phyloP scores from a whole-genome alignment of 2,329 filamentous ascomycete species.

The Aspergillus sp. region DNA sequence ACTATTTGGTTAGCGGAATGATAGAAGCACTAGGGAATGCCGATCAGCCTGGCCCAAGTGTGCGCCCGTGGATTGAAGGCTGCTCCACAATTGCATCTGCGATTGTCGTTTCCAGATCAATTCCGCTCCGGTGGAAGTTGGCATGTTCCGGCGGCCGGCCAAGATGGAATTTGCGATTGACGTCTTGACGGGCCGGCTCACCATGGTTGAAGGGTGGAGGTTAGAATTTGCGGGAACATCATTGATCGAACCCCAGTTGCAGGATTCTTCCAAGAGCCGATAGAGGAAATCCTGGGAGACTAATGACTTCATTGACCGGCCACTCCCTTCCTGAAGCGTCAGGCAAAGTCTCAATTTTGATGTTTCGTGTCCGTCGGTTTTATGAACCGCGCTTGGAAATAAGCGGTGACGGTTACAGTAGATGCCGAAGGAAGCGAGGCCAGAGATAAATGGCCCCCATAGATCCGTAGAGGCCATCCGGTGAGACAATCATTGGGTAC shows the following conservation, averaged over 20 bases:
- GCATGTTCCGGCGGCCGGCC: neutral
- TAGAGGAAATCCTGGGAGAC: neutral
- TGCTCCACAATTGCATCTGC: neutral
- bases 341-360: neutral
- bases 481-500: neutral
- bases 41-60: neutral
- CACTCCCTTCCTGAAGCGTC: neutral
- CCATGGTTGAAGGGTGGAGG: neutral
- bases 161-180: neutral
- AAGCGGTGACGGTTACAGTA: neutral
- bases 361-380: neutral
- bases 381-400: neutral
- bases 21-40: neutral
- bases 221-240: neutral
- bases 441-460: neutral
- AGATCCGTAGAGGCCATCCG: neutral
- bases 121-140: neutral
- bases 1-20: slow-evolving; percentile 1
- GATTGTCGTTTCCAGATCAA: slow-evolving; percentile 3
- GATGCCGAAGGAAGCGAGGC: neutral
- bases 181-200: slow-evolving; percentile 1
- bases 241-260: neutral
- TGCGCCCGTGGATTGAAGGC: neutral
- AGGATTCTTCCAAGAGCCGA: neutral
- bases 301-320: neutral